Conservation (phyloP, 352 stramenopile genomes). For the Saprolegnia parasitica region DNA sequence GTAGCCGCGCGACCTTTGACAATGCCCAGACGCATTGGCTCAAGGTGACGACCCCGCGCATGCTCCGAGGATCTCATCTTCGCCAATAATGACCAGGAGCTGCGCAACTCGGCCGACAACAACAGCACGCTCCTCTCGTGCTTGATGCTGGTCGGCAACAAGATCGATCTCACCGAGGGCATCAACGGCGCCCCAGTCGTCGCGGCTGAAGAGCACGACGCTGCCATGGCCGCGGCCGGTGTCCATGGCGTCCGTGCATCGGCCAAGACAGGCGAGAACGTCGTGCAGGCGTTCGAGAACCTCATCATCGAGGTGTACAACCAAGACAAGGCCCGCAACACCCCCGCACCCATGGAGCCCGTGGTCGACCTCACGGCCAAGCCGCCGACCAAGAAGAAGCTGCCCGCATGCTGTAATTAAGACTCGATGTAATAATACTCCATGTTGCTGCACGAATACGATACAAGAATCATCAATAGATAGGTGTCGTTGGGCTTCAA, state of each 20-base stretch:
- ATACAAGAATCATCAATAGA: no score
- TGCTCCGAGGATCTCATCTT: background rate
- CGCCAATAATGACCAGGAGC: conserved; percentile 34
- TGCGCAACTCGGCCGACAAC: conserved; percentile 54
- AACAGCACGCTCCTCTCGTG: conserved; percentile 60
- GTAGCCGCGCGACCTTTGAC: conserved; percentile 52
- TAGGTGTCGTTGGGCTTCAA: no score
- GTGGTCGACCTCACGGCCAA: background rate
- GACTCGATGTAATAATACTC: background rate
- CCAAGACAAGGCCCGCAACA: conserved; percentile 25
- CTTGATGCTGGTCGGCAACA: conserved; percentile 78
- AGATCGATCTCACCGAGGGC: conserved; percentile 46
- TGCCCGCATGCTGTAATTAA: background rate
- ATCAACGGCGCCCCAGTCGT: conserved; percentile 32
- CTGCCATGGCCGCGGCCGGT: conserved; percentile 37
- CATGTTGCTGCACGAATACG: background rate
- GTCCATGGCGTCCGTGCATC: conserved; percentile 58
- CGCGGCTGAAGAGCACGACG: conserved; percentile 39
- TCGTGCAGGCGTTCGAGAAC: conserved; percentile 62
- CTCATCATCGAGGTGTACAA: conserved; percentile 44
- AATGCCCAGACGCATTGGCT: conserved; percentile 70
- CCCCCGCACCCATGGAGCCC: background rate
- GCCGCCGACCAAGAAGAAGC: conserved; percentile 16
- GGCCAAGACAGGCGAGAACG: conserved; percentile 62
- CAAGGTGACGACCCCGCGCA: conserved; percentile 29